Conservation (phyloP, 2,329 filamentous ascomycete species). For the Calycina marina region DNA sequence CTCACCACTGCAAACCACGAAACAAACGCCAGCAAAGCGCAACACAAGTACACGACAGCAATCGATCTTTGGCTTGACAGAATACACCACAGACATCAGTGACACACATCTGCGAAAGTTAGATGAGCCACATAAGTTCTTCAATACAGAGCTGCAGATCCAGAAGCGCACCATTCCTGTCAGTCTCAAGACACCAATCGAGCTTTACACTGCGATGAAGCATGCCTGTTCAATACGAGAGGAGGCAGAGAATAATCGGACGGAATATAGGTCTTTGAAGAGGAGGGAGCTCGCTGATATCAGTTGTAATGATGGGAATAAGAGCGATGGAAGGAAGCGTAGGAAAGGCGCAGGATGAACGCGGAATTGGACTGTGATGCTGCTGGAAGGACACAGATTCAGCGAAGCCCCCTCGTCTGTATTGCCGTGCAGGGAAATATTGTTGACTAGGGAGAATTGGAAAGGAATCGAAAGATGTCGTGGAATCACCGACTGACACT, state of each 20-base stretch:
- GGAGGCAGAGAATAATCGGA: slow-evolving; percentile 1
- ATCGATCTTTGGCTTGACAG: slow-evolving; percentile 1
- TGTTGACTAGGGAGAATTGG: no score
- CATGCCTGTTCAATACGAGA: slow-evolving; percentile 1
- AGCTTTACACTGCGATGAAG: slow-evolving; percentile 1
- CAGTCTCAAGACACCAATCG: slow-evolving; percentile 1
- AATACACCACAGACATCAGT: slow-evolving; percentile 1
- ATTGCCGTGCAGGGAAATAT: no score
- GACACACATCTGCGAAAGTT: slow-evolving; percentile 1
- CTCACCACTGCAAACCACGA: not conserved
- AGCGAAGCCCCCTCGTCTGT: no score
- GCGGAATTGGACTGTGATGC: no score
- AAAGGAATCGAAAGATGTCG: no score
- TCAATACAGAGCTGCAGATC: slow-evolving; percentile 1
- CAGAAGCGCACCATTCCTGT: slow-evolving; percentile 1
- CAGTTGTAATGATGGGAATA: no score
- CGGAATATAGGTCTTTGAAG: slow-evolving; percentile 1
- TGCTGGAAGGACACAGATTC: no score
- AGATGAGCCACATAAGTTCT: slow-evolving; percentile 1
- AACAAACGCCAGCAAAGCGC: slow-evolving; percentile 1
- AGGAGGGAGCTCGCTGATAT: slow-evolving; percentile 1
- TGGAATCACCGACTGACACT: no score
- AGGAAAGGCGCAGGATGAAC: no score
- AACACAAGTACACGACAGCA: slow-evolving; percentile 1
- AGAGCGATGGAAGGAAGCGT: no score